A percentile compares a stretch with the other conserved stretches of the same genome.
phyloP scores from a whole-genome alignment of 2,329 filamentous ascomycete genomes.

The Elsinoe batatas region DNA sequence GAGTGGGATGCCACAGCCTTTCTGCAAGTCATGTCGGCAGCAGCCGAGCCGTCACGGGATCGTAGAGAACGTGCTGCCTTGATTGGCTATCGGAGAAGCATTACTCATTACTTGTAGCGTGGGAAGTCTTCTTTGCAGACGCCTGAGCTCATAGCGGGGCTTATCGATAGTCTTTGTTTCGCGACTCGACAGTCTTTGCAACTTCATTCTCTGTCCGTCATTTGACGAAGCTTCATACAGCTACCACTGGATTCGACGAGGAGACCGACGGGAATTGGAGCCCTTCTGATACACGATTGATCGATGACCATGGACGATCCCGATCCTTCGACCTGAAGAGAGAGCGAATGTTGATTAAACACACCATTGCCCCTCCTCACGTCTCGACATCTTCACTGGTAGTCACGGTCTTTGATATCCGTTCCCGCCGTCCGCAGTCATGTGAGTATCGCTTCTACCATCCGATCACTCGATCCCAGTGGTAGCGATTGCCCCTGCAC shows the following conservation, averaged over 20 bases:
- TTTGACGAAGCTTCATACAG: background rate
- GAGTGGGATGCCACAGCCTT: background rate
- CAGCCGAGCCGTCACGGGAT: background rate
- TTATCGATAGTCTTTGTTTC: conserved; percentile 5
- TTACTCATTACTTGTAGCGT: background rate
- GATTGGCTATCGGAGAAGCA: conserved; percentile 1
- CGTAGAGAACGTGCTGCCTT: conserved; percentile 6
- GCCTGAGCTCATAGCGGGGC: conserved; percentile 8
- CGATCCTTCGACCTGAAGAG: background rate
- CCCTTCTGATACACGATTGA: background rate
- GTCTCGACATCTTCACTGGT: too few relatives aligned
- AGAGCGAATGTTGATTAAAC: background rate
- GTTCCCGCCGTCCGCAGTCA: background rate
- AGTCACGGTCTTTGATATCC: background rate
- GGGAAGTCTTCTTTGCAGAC: background rate
- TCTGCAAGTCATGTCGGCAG: conserved; percentile 7
- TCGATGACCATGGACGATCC: conserved; percentile 3
- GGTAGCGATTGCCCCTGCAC: too few relatives aligned
- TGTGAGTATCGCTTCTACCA: background rate
- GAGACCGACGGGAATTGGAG: background rate
- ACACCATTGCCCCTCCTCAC: background rate
- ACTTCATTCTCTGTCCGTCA: background rate
- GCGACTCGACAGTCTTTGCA: background rate
- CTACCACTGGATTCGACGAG: background rate
- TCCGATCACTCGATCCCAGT: too few relatives aligned